Evolutionary conservation across 2,329 filamentous ascomycete species (phyloP).

Genomic region (Colletotrichum acutatum): DNA sequence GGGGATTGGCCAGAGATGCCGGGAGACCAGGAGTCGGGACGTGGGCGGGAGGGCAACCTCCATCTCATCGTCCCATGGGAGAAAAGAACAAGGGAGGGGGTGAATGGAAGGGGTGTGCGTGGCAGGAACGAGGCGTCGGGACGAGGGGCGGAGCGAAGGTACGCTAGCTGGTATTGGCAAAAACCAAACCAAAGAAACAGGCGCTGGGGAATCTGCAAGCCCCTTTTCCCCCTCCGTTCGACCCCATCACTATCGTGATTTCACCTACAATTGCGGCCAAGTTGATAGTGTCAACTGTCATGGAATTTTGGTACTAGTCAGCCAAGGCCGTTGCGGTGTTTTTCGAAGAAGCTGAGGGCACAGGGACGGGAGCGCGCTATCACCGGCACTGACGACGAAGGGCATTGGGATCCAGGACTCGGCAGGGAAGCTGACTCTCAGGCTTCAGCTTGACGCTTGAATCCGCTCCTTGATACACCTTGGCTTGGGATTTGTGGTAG

Average conservation of each 20-base stretch:
- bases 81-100: background rate
- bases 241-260: background rate
- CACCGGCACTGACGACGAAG: background rate
- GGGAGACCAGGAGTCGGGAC: background rate
- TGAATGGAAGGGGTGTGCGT: constrained; percentile 12
- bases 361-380: background rate
- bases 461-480: background rate
- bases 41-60: constrained; percentile 8
- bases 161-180: background rate
- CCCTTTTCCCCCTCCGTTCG: constrained; percentile 8
- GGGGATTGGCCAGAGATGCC: constrained; percentile 20
- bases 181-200: background rate
- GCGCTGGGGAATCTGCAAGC: constrained; percentile 8
- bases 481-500: background rate
- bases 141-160: background rate
- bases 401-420: background rate
- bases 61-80: background rate
- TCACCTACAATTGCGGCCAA: background rate
- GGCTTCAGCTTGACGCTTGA: background rate
- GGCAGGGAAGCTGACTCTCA: background rate
- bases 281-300: constrained; percentile 10
- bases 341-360: background rate
- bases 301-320: background rate
- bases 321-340: constrained; percentile 27
- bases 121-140: constrained; percentile 14